Evolutionary conservation across 352 stramenopile species (phyloP), one percentile per base, ranked within the genome.

Genomic region (Phytopythium chamaehyphon): DNA sequence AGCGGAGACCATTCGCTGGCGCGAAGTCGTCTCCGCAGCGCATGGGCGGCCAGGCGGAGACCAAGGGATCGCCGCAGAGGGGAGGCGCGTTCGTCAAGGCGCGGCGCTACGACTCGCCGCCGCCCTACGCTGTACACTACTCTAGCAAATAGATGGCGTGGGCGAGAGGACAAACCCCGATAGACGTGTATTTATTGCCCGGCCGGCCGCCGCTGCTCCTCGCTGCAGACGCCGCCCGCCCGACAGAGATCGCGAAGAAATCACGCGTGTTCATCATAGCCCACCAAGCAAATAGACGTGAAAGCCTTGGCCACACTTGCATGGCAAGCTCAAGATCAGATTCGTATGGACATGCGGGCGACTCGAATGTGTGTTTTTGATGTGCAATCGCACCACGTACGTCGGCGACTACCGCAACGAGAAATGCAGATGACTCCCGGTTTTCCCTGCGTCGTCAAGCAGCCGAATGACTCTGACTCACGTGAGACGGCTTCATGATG

Each of bases 71-170:
- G 47, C 35, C 43, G 28, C 39, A 48, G 35, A 31, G 40, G 8
- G 19, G 3, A 18, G 19, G 22, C 11, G 22, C 35, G 24, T 36
- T 33, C 36, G 24, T 19, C 42, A 57, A 56, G 51, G 38, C 46
- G 6, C 51, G 51, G 24, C 57, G 51, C n/a, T 60, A 60, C 52
- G 18, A 44, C 40, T 31, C 57, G 47, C 15, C 57, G 52, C 26
- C 57, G 44, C 45, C 55, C 21, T 51, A 46, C 23, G 21, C 55
- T 35, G 15, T 47, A 47, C 36, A 51, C 36, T 47, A 47, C 50
- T 43, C 40, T 18, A 56, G 42, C 39, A 56, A 39, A 49, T 47
- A 51, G 45, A 51, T 23, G 43, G 40, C 40, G 40, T 15, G 23
- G 42, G 42, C 18, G 26, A 22, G 15, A 16, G 26, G 40, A 26